These are phyloP conservation scores for Drechslerella coelobrocha DNA, from an alignment of 2,329 filamentous ascomycete genomes.

Conservation along the genomic window DNA sequence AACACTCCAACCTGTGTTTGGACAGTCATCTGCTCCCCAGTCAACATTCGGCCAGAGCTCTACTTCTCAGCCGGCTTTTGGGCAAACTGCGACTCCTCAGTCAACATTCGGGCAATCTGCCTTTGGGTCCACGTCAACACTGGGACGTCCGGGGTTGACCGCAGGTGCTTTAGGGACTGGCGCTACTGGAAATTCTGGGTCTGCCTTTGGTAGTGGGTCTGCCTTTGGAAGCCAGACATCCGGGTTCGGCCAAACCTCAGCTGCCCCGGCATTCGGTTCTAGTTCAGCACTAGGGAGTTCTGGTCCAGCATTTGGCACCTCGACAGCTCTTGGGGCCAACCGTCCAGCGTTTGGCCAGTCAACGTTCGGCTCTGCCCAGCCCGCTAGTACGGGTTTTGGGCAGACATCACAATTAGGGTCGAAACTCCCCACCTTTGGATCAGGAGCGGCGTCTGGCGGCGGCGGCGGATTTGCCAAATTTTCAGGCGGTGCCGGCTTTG, in stretches of 20 bases:
- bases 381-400: conserved; percentile 50
- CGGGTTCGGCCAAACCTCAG: conserved; percentile 58
- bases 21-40: conserved; percentile 54
- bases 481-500: conserved; percentile 33
- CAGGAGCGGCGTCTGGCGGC: conserved; percentile 8
- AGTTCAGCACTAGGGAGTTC: conserved; percentile 27
- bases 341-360: conserved; percentile 51
- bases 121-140: conserved; percentile 62
- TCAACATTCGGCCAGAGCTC: conserved; percentile 53
- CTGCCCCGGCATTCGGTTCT: conserved; percentile 21
- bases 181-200: conserved; percentile 52
- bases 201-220: conserved; percentile 57
- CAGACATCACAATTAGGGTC: conserved; percentile 54
- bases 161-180: conserved; percentile 63
- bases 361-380: conserved; percentile 42
- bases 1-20: conserved; percentile 54
- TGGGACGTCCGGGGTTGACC: conserved; percentile 61
- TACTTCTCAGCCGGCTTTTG: conserved; percentile 54
- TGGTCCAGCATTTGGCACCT: conserved; percentile 21
- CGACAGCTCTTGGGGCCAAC: conserved; percentile 18
- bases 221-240: conserved; percentile 60
- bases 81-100: conserved; percentile 53
- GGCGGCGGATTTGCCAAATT: conserved; percentile 41
- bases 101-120: conserved; percentile 58
- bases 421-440: conserved; percentile 62